Evolutionary conservation across 441 rosid species (phyloP), one percentile per base, ranked within the genome.

Genomic region (Jatropha multifida): DNA sequence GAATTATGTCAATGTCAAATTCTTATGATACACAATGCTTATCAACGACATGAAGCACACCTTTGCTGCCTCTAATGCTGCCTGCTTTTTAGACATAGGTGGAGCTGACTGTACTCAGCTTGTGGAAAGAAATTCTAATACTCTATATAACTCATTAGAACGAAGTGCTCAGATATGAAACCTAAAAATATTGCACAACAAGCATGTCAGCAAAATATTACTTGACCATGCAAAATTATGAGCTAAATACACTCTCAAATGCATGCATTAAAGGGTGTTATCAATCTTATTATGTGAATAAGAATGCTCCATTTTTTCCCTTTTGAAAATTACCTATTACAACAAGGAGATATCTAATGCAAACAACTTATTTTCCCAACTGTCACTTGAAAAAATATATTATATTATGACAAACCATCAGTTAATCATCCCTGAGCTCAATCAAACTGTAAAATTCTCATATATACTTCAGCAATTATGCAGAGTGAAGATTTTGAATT

Each of bases 1-100:
- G 5, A 41, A 73, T 26, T 71, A 72, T 58, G 71, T 70, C 77
- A n/a, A 74, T 12, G 11, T 5, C 26, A 61, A 74, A 78, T 56
- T 66, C 64, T 61, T 77, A 78, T 62, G 48, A 56, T 74, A 76
- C 51, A 12, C n/a, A 23, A 8, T 56, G 18, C 18, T 49, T 55
- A 49, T 32, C 20, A n/a, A 66, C 51, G 7, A 65, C 74, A 37
- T 61, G 61, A 3, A 18, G 12, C 48, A 44, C 41, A 1, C 65
- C 37, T 23, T 51, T 12, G 18, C 17, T 27, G 0, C 27, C 66
- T 75, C 52, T 38, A 27, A 18, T 12, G 59, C 72, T 40, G 48
- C 65, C 18, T 20, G 65, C 77, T 44, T 58, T 42, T 8, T 64
- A 2, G 4, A 27, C 26, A 42, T 61, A 12, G 46, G 38, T 41